phyloP scores from a whole-genome alignment of 495 filamentous ascomycete species.

The Articulospora tetracladia region DNA sequence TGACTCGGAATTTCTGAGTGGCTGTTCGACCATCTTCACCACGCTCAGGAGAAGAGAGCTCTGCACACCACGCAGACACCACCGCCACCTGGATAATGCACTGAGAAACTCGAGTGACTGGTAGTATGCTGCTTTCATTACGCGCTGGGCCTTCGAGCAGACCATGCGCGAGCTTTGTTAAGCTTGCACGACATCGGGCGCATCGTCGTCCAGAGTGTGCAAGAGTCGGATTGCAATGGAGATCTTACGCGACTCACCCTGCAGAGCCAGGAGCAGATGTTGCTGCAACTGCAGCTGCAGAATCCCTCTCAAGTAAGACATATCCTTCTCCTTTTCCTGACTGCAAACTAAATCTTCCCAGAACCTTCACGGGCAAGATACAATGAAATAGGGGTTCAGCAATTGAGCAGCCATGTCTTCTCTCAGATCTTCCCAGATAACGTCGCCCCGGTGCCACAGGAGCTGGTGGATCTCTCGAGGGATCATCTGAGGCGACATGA shows the following conservation, averaged over 20 bases:
- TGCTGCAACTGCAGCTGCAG: not conserved
- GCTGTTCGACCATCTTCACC: slow-evolving; percentile 5
- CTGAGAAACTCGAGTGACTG: slow-evolving; percentile 4
- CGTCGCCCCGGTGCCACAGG: slow-evolving; percentile 51
- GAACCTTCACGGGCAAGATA: slow-evolving; percentile 49
- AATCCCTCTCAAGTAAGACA: slow-evolving; percentile 30
- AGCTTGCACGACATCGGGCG: slow-evolving; percentile 24
- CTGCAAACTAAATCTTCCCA: slow-evolving; percentile 6
- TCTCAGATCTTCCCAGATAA: slow-evolving; percentile 73
- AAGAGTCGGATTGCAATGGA: slow-evolving; percentile 13
- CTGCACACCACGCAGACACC: not conserved
- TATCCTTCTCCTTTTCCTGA: not conserved
- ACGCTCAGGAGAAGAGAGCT: not conserved
- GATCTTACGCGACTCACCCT: slow-evolving; percentile 19
- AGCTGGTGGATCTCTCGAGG: slow-evolving; percentile 73
- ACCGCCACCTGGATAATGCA: slow-evolving; percentile 11
- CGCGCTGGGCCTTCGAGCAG: slow-evolving; percentile 23
- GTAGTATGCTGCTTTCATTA: slow-evolving; percentile 25
- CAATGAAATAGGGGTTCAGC: slow-evolving; percentile 94
- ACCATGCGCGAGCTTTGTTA: slow-evolving; percentile 21
- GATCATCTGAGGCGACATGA: slow-evolving; percentile 85
- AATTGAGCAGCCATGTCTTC: slow-evolving; percentile 78
- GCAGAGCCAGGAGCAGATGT: not conserved
- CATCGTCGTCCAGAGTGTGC: slow-evolving; percentile 16
- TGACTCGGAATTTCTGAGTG: not conserved